These are phyloP conservation scores for Plasmodium ovale DNA, from an alignment of 169 alveolate species.

Conservation along the genomic window DNA sequence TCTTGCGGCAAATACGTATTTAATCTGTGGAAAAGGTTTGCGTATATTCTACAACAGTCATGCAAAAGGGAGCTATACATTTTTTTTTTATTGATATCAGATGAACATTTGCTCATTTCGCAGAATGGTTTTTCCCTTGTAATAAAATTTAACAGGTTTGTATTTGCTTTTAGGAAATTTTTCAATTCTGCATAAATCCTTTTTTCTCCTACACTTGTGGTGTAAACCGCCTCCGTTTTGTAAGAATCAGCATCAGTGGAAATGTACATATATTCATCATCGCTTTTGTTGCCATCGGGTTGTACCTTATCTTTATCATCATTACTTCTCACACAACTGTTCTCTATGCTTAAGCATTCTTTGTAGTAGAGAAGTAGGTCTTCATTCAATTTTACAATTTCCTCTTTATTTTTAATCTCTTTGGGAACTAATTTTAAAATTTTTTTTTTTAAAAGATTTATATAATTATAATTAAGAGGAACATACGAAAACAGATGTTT, in stretches of 20 bases:
- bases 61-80: conserved; percentile 2
- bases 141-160: background rate
- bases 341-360: background rate
- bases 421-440: background rate
- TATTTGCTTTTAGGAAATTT: conserved; percentile 18
- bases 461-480: conserved; percentile 21
- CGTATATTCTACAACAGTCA: conserved; percentile 19
- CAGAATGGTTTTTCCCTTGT: conserved; percentile 21
- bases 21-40: background rate
- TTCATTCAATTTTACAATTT: background rate
- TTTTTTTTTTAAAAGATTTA: background rate
- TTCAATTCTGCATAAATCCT: background rate
- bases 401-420: background rate
- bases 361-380: no score
- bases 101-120: background rate
- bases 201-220: background rate
- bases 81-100: background rate
- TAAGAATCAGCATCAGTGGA: conserved; percentile 65
- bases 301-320: background rate
- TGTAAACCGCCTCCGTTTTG: conserved; percentile 52
- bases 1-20: background rate
- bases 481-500: conserved; percentile 7
- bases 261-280: conserved; percentile 43
- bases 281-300: background rate
- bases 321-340: background rate